Conservation (phyloP, 2,329 filamentous ascomycete species). For the Penicillium sp. region DNA sequence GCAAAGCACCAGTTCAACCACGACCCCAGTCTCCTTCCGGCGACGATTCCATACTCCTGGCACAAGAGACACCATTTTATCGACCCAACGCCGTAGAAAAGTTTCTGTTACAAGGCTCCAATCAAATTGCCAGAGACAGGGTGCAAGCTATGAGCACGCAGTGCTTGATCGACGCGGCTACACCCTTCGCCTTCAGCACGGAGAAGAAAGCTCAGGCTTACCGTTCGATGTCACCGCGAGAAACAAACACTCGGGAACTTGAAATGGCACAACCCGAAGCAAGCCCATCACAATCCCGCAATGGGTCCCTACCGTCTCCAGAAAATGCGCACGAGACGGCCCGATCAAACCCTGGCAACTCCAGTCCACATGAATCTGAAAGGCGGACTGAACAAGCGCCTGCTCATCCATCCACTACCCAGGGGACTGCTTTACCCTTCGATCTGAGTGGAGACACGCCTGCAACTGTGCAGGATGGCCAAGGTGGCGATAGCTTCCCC, state of each 20-base stretch:
- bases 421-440: conserved; percentile 27
- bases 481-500: conserved; percentile 41
- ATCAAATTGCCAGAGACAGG: conserved; percentile 10
- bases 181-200: conserved; percentile 41
- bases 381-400: not conserved
- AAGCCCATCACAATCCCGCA: not conserved
- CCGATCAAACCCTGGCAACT: not conserved
- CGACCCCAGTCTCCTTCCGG: conserved; percentile 12
- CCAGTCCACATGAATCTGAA: not conserved
- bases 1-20: conserved; percentile 13
- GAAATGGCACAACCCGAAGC: not conserved
- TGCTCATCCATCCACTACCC: conserved; percentile 7
- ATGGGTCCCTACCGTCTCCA: not conserved
- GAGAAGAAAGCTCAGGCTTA: conserved; percentile 19
- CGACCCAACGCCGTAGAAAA: conserved; percentile 18
- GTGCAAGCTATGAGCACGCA: conserved; percentile 40
- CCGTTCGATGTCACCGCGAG: conserved; percentile 6
- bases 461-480: conserved; percentile 36
- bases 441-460: conserved; percentile 34
- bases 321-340: conserved; percentile 10
- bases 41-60: conserved; percentile 11
- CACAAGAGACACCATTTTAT: conserved; percentile 34
- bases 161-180: conserved; percentile 41
- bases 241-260: not conserved
- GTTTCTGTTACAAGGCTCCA: conserved; percentile 1